Conservation (phyloP, 768 basidiomycete genomes). For the Mycena albidolilacea region DNA sequence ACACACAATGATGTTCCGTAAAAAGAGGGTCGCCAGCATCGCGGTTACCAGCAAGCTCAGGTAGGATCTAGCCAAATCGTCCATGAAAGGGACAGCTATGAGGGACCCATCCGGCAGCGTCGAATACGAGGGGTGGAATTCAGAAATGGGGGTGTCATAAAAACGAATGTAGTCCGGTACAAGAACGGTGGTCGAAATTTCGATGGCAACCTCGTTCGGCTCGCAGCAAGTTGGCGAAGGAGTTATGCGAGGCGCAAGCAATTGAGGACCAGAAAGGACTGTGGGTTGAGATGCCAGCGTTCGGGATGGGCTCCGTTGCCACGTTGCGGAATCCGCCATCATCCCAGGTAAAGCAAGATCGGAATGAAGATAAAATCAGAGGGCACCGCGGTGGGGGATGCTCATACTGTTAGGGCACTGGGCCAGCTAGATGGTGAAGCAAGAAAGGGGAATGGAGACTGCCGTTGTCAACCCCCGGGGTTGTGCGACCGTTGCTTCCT, state of each 20-base stretch:
- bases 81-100: constrained; percentile 60
- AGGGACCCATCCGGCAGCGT: constrained; percentile 73
- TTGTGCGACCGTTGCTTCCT: constrained; percentile 25
- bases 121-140: constrained; percentile 64
- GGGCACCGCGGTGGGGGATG: constrained; percentile 52
- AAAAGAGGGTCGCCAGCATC: constrained; percentile 64
- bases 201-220: constrained; percentile 62
- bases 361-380: constrained; percentile 42
- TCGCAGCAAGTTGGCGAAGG: constrained; percentile 52
- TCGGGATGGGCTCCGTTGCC: constrained; percentile 29
- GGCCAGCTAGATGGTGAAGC: constrained; percentile 41
- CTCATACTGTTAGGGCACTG: constrained; percentile 47
- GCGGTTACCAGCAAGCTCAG: constrained; percentile 64
- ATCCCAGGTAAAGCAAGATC: constrained; percentile 3
- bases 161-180: constrained; percentile 63
- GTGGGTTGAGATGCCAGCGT: constrained; percentile 23
- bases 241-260: constrained; percentile 52
- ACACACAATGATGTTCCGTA: constrained; percentile 66
- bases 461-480: constrained; percentile 26
- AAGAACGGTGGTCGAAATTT: constrained; percentile 64
- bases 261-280: constrained; percentile 35
- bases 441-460: constrained; percentile 35
- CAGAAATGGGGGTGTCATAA: constrained; percentile 57
- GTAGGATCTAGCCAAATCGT: constrained; percentile 58
- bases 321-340: constrained; percentile 27